Percentiles rank a stretch among this genome's conserved stretches.
These are phyloP conservation scores for Croton setiger DNA, from an alignment of 441 rosid genomes.

Conservation along the genomic window DNA sequence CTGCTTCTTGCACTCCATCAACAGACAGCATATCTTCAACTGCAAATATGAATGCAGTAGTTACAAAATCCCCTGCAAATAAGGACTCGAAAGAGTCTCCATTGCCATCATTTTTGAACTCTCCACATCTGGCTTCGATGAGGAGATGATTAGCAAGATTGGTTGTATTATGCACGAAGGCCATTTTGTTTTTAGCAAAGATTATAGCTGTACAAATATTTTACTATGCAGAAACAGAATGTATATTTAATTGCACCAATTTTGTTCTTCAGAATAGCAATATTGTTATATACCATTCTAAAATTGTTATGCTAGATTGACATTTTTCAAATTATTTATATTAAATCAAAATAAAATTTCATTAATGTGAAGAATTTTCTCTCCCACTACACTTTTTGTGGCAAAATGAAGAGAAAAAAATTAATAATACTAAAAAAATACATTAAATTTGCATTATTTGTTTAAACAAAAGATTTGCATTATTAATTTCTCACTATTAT, in stretches of 20 bases:
- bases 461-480: too few species aligned
- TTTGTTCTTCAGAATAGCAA: background rate
- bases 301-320: too few species aligned
- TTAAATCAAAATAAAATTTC: too few species aligned
- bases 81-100: constrained; percentile 15
- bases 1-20: constrained; percentile 16
- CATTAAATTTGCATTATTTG: too few species aligned
- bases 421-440: too few species aligned
- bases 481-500: too few species aligned
- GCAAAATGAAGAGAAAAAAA: too few species aligned
- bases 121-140: background rate
- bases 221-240: background rate
- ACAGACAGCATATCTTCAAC: constrained; percentile 9
- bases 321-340: too few species aligned
- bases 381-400: too few species aligned
- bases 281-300: too few species aligned
- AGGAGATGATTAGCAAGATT: background rate
- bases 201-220: too few species aligned
- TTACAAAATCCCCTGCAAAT: constrained; percentile 8
- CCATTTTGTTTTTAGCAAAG: background rate
- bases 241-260: background rate
- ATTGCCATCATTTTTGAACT: constrained; percentile 1
- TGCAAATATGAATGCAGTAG: background rate
- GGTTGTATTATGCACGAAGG: background rate
- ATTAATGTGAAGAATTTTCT: too few species aligned